Evolutionary conservation across 805 yeast genomes (phyloP), one percentile per base, ranked within the genome.

Genomic region (Jamesozyma rosinii): DNA sequence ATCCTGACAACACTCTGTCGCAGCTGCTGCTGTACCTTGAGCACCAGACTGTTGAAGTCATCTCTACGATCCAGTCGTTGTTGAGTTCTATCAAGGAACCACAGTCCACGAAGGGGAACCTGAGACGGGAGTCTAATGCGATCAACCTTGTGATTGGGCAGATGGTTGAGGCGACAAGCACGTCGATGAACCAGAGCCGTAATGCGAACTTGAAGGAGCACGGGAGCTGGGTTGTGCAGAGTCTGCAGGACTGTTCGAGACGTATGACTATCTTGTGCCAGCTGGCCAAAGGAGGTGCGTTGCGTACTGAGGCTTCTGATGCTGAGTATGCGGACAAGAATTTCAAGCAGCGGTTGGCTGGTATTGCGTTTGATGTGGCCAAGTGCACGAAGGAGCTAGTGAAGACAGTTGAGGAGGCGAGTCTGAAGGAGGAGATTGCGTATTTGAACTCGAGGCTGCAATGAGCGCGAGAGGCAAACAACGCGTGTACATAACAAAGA

Each of bases 311-410:
- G 17, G 55, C 55, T 20, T 63, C 64, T 34, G 83, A 79, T 50
- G 65, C 57, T 30, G 85, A 80, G 42, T 79, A 74, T 58, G 96
- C 96, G 2, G 95, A 87, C 58, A 83, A 84, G 61, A 83, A 83
- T 53, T 82, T 87, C 68, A 86, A 86, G 64, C 97, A 90, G 64
- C 76, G 97, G 56, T 75, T 90, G 50, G 97, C 97, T 0, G 97
- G 97, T 2, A 83, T 89, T 52, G 90, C 95, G 24, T 90, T 88
- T 67, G 97, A 90, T 61, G 85, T 90, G 66, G 97, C 97, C 20
- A 88, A 90, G 64, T 83, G 95, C 62, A 90, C 97, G 4, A 90
- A 89, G 63, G 97, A 90, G 63, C 73, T 90, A 58, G 97, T 90
- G 18, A 89, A 89, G 67, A 85, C 95, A 1, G 96, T 90, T 4